Conservation (phyloP, 768 basidiomycete genomes). For the Gloeopeniophorella convolvens region DNA sequence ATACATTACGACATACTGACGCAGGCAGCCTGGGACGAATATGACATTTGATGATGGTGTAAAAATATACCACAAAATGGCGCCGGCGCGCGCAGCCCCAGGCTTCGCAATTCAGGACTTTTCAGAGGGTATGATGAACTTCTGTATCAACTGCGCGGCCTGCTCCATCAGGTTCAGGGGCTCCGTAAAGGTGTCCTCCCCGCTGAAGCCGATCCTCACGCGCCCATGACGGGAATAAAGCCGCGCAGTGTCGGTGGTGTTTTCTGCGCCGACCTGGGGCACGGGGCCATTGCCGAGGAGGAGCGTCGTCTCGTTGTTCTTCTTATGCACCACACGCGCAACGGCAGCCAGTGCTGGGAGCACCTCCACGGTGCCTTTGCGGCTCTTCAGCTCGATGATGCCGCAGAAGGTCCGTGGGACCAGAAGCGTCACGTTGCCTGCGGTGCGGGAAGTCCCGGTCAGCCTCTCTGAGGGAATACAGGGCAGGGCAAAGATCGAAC, state of each 20-base stretch:
- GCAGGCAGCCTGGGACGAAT: no score
- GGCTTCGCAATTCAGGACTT: neutral
- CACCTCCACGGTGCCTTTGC: neutral
- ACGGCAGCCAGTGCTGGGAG: conserved; percentile 12
- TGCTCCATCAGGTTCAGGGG: conserved; percentile 4
- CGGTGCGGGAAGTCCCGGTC: no score
- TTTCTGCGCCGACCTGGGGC: conserved; percentile 1
- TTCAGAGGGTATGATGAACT: neutral
- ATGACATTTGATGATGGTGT: no score
- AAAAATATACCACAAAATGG: no score
- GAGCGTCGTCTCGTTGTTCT: conserved; percentile 2
- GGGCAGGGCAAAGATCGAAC: neutral
- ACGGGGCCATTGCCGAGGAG: conserved; percentile 10
- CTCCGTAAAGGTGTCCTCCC: conserved; percentile 11
- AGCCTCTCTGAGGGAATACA: no score
- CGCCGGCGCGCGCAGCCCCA: neutral
- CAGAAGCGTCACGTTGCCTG: conserved; percentile 14
- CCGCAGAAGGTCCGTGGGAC: conserved; percentile 18
- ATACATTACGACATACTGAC: no score
- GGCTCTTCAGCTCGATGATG: conserved; percentile 14
- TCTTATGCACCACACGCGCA: conserved; percentile 5
- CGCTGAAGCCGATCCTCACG: conserved; percentile 18
- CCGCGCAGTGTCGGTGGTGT: conserved; percentile 9
- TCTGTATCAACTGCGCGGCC: conserved; percentile 8
- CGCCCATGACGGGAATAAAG: conserved; percentile 11